Evolutionary conservation across 1,139 yeast species (phyloP).

Genomic region (Sugiyamaella neomexicana): DNA sequence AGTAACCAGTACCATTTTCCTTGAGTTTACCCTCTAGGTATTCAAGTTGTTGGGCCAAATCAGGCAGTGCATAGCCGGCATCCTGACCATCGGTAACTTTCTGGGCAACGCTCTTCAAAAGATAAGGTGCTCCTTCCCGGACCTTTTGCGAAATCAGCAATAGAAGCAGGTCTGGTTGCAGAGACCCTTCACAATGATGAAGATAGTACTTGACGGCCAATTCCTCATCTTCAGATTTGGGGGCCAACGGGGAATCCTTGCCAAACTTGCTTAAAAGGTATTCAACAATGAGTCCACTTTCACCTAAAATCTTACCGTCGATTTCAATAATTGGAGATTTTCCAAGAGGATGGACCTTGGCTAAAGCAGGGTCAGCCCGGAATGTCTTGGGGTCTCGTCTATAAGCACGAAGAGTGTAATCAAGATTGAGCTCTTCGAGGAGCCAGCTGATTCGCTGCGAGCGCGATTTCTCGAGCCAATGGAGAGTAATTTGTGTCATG

Average conservation of each 20-base stretch:
- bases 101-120: slow-evolving; percentile 46
- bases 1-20: slow-evolving; percentile 50
- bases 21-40: slow-evolving; percentile 46
- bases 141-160: slow-evolving; percentile 43
- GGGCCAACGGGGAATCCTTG: slow-evolving; percentile 34
- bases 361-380: slow-evolving; percentile 46
- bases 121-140: slow-evolving; percentile 47
- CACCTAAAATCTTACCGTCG: slow-evolving; percentile 44
- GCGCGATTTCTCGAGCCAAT: slow-evolving; percentile 54
- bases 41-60: slow-evolving; percentile 25
- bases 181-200: slow-evolving; percentile 58
- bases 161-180: slow-evolving; percentile 51
- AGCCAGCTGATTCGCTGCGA: slow-evolving; percentile 57
- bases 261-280: slow-evolving; percentile 55
- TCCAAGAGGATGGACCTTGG: slow-evolving; percentile 55
- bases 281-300: slow-evolving; percentile 48
- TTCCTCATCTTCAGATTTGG: slow-evolving; percentile 39
- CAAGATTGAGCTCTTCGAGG: slow-evolving; percentile 52
- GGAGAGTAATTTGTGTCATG: slow-evolving; percentile 30
- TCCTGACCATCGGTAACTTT: slow-evolving; percentile 21
- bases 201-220: slow-evolving; percentile 51
- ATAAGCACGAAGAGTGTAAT: slow-evolving; percentile 51
- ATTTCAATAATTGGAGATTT: slow-evolving; percentile 57
- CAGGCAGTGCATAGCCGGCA: slow-evolving; percentile 26
- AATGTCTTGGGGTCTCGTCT: slow-evolving; percentile 44